Conservation (phyloP, 495 filamentous ascomycete species). For the Recurvomyces mirabilis region DNA sequence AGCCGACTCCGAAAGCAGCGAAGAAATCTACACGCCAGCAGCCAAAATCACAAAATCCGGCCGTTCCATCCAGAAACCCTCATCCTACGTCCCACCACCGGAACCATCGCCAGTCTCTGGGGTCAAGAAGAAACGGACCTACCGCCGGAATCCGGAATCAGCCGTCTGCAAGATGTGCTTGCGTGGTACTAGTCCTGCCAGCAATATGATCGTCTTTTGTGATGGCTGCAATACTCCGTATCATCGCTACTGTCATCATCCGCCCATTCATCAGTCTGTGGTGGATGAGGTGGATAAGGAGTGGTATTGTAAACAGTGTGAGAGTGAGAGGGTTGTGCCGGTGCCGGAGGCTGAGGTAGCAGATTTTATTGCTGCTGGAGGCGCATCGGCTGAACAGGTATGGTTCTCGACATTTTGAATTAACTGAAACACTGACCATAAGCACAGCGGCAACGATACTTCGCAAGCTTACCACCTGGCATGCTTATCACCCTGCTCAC, state of each 20-base stretch:
- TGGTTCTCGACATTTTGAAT: background rate
- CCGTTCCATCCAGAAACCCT: slow-evolving; percentile 64
- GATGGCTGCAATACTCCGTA: slow-evolving; percentile 80
- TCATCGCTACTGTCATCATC: slow-evolving; percentile 87
- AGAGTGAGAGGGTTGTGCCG: slow-evolving; percentile 18
- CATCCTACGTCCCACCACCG: slow-evolving; percentile 52
- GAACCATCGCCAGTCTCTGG: slow-evolving; percentile 29
- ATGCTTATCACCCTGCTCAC: slow-evolving; percentile 39
- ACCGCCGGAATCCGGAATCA: slow-evolving; percentile 35
- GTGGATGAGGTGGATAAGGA: slow-evolving; percentile 53
- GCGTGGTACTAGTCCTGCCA: slow-evolving; percentile 59
- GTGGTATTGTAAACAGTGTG: slow-evolving; percentile 71
- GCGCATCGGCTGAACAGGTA: slow-evolving; percentile 19
- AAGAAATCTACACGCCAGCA: slow-evolving; percentile 40
- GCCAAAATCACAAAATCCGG: slow-evolving; percentile 73
- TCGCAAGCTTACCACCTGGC: slow-evolving; percentile 33
- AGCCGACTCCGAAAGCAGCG: slow-evolving; percentile 35
- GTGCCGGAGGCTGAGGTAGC: slow-evolving; percentile 15
- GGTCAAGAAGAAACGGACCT: slow-evolving; percentile 36
- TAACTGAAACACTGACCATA: background rate
- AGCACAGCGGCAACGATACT: slow-evolving; percentile 39
- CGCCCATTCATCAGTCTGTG: slow-evolving; percentile 60
- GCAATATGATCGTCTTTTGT: slow-evolving; percentile 89
- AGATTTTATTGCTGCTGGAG: slow-evolving; percentile 11
- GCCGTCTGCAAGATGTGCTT: slow-evolving; percentile 64